phyloP scores from a whole-genome alignment of 2,329 filamentous ascomycete genomes.

The Monilinia fructicola region DNA sequence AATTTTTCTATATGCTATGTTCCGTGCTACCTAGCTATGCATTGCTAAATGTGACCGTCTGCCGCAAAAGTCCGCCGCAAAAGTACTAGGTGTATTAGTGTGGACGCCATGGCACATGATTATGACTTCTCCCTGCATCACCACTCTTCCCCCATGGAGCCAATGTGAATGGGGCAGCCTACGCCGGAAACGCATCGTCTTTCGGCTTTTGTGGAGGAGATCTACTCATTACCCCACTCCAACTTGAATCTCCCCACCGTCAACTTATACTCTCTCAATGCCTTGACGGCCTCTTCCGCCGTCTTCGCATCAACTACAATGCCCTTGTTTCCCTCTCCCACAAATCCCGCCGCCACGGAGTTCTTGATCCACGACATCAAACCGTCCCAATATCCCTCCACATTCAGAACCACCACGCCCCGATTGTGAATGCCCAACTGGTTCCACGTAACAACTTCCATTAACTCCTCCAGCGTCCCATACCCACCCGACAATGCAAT shows the following conservation, averaged over 20 bases:
- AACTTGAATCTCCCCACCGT: slow-evolving; percentile 75
- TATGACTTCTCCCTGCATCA: not conserved
- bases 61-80: not conserved
- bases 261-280: slow-evolving; percentile 71
- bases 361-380: slow-evolving; percentile 78
- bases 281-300: slow-evolving; percentile 69
- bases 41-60: too few relatives aligned
- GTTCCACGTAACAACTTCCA: slow-evolving; percentile 91
- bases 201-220: too few relatives aligned
- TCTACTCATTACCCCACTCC: slow-evolving; percentile 63
- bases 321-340: slow-evolving; percentile 64
- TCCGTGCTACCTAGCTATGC: slow-evolving; percentile 6
- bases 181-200: not conserved
- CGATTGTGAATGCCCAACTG: slow-evolving; percentile 87
- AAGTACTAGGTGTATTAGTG: not conserved
- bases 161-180: not conserved
- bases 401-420: slow-evolving; percentile 79
- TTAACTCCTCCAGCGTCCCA: slow-evolving; percentile 93
- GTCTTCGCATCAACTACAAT: slow-evolving; percentile 78
- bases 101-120: not conserved
- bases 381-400: slow-evolving; percentile 90
- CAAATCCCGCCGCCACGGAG: slow-evolving; percentile 74
- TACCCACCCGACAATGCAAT: slow-evolving; percentile 87
- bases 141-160: not conserved
- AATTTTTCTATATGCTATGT: not conserved